These are phyloP conservation scores for Petunia axillaris DNA, from an alignment of 257 asterid species.

Conservation along the genomic window DNA sequence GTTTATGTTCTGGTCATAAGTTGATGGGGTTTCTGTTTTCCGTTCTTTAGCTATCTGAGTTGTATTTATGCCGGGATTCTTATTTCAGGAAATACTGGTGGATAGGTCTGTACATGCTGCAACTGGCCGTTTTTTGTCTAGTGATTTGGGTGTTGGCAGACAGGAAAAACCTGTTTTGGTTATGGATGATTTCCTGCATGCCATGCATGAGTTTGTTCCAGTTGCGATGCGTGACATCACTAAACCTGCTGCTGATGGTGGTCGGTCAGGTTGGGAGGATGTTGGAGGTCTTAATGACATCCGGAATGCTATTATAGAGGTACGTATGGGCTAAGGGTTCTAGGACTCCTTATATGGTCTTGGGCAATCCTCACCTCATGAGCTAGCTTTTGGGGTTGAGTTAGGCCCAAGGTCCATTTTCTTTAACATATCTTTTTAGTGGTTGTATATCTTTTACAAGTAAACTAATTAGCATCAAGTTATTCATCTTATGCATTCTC, in stretches of 20 bases:
- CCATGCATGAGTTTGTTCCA: slow-evolving; percentile 92
- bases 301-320: slow-evolving; percentile 81
- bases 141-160: slow-evolving; percentile 44
- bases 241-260: slow-evolving; percentile 77
- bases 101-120: slow-evolving; percentile 95
- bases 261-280: slow-evolving; percentile 95
- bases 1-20: slow-evolving; percentile 1
- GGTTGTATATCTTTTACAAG: background rate
- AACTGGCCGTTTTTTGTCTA: slow-evolving; percentile 67
- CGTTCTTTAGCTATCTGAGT: slow-evolving; percentile 14
- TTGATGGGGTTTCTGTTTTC: slow-evolving; percentile 18
- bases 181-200: slow-evolving; percentile 72
- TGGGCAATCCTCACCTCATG: too few species aligned
- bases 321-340: slow-evolving; percentile 5
- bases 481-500: background rate
- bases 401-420: slow-evolving; percentile 10
- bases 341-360: too few species aligned
- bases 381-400: too few species aligned
- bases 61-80: slow-evolving; percentile 17
- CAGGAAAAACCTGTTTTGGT: slow-evolving; percentile 58
- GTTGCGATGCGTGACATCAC: slow-evolving; percentile 95
- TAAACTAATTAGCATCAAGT: background rate
- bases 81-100: slow-evolving; percentile 78
- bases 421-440: background rate
- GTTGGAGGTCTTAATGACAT: slow-evolving; percentile 97